Evolutionary conservation across 768 basidiomycete genomes (phyloP), one percentile per base, ranked within the genome.

Genomic region (Fistulinella prunicolor): DNA sequence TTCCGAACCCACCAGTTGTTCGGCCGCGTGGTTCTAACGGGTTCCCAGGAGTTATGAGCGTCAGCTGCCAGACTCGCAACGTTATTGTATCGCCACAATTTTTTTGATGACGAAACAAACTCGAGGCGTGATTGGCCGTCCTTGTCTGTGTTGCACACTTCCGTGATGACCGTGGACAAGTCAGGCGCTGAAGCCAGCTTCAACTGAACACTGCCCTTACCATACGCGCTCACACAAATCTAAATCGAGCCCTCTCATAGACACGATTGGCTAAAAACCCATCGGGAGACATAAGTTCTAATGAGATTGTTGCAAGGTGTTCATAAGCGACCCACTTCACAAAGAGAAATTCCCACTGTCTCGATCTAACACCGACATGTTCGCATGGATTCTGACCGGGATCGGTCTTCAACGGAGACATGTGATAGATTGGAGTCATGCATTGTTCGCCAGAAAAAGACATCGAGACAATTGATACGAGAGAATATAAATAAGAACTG

Each of bases 121-220:
- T 32, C 42, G 38, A 36, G 32, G 17, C 32, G 12, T 38, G 57
- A 61, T 63, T 57, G 55, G 57, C 41, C 42, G 38, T 47, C 46
- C 40, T 46, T 40, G 36, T 13, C n/a, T 23, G 30, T 13, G 21
- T 34, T 30, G 44, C 23, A 45, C 21, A 41, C 40, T 28, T 53
- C 61, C 55, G 60, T 41, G 35, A 58, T 64, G 42, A 64, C 43
- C 62, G 59, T 47, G 62, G 60, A 37, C 61, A 44, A 51, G 47
- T 44, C 49, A 32, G 28, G 2, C 43, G 19, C 36, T 16, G 41
- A 22, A 8, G 22, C 38, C 9, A 45, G 41, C 39, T 36, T 22
- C 39, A 49, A n/a, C 13, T 17, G 14, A 48, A 39, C 55, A 57
- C 53, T 34, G 57, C 51, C 56, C 21, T 47, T 48, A 29, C 36